Evolutionary conservation across 140 eudicot species (phyloP), one percentile per base, ranked within the genome.

Genomic region (Flaveria floridana): DNA sequence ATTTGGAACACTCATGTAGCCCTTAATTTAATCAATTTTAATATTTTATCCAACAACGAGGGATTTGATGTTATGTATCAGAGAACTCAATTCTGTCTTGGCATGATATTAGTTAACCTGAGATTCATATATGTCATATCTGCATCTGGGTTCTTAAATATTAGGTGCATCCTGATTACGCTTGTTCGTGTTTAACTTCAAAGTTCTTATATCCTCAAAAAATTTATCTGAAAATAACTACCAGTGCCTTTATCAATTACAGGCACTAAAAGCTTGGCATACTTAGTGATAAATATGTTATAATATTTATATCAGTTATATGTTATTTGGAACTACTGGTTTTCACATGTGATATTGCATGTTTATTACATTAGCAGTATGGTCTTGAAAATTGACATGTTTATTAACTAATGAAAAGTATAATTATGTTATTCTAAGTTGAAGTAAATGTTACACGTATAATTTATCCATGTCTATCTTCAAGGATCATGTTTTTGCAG

Each of bases 401-500:
- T 34, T 34, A 34, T 3, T 34, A 34, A 1, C 8, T 34, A 34
- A 34, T 6, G 8, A 34, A 7, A 34, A 63, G 44, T 14, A 28
- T 63, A 11, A 34, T 15, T 16, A n/a, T 34, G 25, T 34, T 15
- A 9, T 34, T 26, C 12, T 3, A 25, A 26, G 7, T 47, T 69
- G 28, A 13, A 47, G 19, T 69, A 6, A 20, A 46, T 6, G 10
- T 2, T n/a, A 15, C 26, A 7, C 25, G 15, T 14, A 50, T 21
- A 25, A 26, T 47, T 15, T 58, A 71, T 16, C 67, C 53, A 55
- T 52, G 55, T 37, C 67, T 62, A 61, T 25, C 71, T 62, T 37
- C 6, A 34, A 30, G 11, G 44, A 65, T 65, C 20, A 23, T 74
- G 75, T 20, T 55, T 80, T 74, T 65, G 18, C 70, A 80, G 72